Percentiles rank a stretch among this genome's conserved stretches.
These are phyloP conservation scores for Saxispiralis lemnorum DNA, from an alignment of 495 filamentous ascomycete genomes.

Conservation along the genomic window DNA sequence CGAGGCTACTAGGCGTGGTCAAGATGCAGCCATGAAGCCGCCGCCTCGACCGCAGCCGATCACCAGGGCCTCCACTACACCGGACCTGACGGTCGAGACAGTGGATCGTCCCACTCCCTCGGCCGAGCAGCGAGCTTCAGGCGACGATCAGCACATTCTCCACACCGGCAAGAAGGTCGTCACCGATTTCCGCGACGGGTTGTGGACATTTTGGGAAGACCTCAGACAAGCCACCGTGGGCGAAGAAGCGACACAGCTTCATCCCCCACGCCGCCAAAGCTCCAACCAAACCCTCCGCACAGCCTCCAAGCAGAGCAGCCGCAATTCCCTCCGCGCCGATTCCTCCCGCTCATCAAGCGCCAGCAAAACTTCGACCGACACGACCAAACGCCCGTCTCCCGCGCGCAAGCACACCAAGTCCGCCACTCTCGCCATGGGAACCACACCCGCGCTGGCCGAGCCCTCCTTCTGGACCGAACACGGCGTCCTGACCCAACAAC, in stretches of 20 bases:
- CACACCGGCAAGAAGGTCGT: conserved; percentile 72
- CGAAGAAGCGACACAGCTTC: conserved; percentile 46
- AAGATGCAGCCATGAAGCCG: not conserved
- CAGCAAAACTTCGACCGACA: conserved; percentile 2
- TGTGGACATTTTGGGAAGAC: conserved; percentile 97
- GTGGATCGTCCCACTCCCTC: too few relatives aligned
- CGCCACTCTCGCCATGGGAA: conserved; percentile 2
- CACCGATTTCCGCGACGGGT: conserved; percentile 67
- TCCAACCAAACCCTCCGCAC: conserved; percentile 1
- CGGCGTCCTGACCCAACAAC: conserved; percentile 14
- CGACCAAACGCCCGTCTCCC: conserved; percentile 2
- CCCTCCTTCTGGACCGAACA: conserved; percentile 23
- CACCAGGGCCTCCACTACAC: conserved; percentile 16
- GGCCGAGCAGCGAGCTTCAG: not conserved
- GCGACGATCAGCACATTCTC: conserved; percentile 34
- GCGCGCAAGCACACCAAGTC: conserved; percentile 5
- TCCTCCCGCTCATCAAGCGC: not conserved
- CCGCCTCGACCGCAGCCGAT: conserved; percentile 8
- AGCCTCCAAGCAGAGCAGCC: conserved; percentile 2
- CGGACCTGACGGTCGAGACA: conserved; percentile 17
- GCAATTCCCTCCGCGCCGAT: conserved; percentile 3
- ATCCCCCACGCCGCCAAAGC: not conserved
- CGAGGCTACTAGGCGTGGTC: not conserved
- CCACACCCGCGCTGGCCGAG: conserved; percentile 9
- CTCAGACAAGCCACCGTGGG: conserved; percentile 86